phyloP scores from a whole-genome alignment of 768 basidiomycete genomes.

The Russula ochroleuca region DNA sequence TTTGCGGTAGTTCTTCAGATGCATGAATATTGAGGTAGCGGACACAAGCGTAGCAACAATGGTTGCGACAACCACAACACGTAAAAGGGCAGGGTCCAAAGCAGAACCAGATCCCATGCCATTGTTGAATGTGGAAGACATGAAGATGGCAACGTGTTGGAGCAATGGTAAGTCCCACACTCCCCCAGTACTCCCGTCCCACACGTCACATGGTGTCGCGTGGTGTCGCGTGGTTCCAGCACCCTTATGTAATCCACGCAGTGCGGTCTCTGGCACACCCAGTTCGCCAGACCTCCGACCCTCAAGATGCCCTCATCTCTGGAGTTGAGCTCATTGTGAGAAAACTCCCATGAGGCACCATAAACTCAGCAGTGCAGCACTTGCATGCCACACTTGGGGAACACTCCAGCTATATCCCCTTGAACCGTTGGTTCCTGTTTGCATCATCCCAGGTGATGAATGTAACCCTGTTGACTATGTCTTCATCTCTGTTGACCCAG shows the following conservation, averaged over 20 bases:
- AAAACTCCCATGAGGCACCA: background rate
- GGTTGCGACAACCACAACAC: slow-evolving; percentile 59
- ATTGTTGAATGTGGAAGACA: background rate
- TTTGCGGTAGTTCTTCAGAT: slow-evolving; percentile 83
- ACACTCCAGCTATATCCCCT: background rate
- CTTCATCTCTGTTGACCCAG: background rate
- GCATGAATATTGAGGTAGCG: slow-evolving; percentile 68
- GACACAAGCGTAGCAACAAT: slow-evolving; percentile 69
- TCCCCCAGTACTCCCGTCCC: too few species aligned
- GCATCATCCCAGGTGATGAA: background rate
- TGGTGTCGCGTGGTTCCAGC: too few species aligned
- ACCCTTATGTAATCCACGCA: too few species aligned
- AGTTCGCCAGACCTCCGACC: background rate
- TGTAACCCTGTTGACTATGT: background rate
- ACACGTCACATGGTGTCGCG: too few species aligned
- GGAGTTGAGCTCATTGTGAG: background rate
- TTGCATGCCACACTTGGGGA: background rate
- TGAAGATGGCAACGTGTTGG: background rate
- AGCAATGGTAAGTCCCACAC: too few species aligned
- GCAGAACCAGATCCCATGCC: slow-evolving; percentile 50
- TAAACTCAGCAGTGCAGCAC: fast-evolving
- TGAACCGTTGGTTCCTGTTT: background rate
- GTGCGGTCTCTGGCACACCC: too few species aligned
- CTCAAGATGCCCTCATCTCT: background rate
- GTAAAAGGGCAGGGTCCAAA: slow-evolving; percentile 50